phyloP scores from a whole-genome alignment of 345 rosid species.

The Eucalyptus caleyi region DNA sequence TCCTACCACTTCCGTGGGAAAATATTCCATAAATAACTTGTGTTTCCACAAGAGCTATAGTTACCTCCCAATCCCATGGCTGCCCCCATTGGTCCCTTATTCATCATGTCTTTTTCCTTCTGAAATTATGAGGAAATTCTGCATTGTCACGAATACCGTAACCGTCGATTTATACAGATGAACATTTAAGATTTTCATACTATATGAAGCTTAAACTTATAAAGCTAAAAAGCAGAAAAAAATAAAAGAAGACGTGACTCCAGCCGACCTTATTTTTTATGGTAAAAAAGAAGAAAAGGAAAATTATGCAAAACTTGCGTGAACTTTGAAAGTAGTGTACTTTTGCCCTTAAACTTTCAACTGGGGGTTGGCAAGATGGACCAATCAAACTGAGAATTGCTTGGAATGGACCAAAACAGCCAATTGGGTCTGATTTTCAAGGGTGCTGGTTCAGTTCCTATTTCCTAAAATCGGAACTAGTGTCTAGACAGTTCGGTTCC shows the following conservation, averaged over 20 bases:
- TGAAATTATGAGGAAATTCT: not conserved
- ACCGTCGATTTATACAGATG: not conserved
- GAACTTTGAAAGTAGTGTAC: not conserved
- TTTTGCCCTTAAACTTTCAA: not conserved
- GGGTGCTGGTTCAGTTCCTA: fast-evolving
- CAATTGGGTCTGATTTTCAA: too few relatives aligned
- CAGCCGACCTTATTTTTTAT: not conserved
- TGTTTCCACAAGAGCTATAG: not conserved
- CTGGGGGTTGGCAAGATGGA: too few relatives aligned
- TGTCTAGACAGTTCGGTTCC: too few relatives aligned
- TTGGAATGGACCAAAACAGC: too few relatives aligned
- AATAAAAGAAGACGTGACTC: not conserved
- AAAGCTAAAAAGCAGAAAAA: not conserved
- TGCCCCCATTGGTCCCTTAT: not conserved
- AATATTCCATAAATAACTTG: not conserved
- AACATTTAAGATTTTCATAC: not conserved
- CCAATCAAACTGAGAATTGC: too few relatives aligned
- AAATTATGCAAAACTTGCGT: not conserved
- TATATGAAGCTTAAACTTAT: not conserved
- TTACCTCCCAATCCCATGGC: not conserved
- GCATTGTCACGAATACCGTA: not conserved
- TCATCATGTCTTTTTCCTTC: not conserved
- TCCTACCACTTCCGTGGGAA: not conserved
- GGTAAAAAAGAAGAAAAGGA: not conserved
- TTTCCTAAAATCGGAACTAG: too few relatives aligned